Evolutionary conservation across 495 filamentous ascomycete species (phyloP).

Genomic region (Penicillium chermesinum): DNA sequence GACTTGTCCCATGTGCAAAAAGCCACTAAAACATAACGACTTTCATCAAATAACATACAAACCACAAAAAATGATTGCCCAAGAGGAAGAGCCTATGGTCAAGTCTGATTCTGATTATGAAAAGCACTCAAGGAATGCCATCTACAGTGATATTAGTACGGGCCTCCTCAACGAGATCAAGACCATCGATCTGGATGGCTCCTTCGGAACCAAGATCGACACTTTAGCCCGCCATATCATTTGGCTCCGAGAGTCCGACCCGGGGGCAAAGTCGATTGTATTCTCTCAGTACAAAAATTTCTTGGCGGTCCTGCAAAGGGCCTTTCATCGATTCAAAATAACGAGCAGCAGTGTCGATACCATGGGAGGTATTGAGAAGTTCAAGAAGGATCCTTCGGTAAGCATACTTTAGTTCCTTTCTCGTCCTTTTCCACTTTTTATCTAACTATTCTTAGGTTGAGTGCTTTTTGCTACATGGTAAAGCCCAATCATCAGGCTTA

Average conservation of each 20-base stretch:
- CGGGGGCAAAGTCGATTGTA: slow-evolving; percentile 81
- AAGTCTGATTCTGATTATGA: slow-evolving; percentile 25
- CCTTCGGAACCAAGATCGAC: slow-evolving; percentile 86
- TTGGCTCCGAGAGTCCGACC: slow-evolving; percentile 79
- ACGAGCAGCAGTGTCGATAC: slow-evolving; percentile 61
- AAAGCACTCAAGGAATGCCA: slow-evolving; percentile 40
- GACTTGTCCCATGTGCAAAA: slow-evolving; percentile 77
- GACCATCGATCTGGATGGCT: slow-evolving; percentile 67
- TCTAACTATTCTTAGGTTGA: slow-evolving; percentile 45
- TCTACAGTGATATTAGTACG: slow-evolving; percentile 73
- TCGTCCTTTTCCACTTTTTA: neutral
- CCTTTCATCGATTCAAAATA: slow-evolving; percentile 65
- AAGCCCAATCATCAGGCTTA: slow-evolving; percentile 79
- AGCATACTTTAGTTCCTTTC: slow-evolving; percentile 9
- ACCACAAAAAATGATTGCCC: slow-evolving; percentile 61
- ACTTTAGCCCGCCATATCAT: slow-evolving; percentile 73
- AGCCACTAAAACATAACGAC: slow-evolving; percentile 51
- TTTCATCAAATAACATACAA: slow-evolving; percentile 83
- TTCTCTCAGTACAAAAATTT: slow-evolving; percentile 88
- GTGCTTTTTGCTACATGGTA: slow-evolving; percentile 84
- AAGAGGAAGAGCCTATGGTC: slow-evolving; percentile 52
- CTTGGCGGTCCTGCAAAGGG: slow-evolving; percentile 63
- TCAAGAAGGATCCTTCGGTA: slow-evolving; percentile 66
- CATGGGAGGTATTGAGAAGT: slow-evolving; percentile 60
- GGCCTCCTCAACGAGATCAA: slow-evolving; percentile 73